Base-by-base conservation (phyloP, 371 early-diverging fungal species). In the Apophysomyces elegans region DNA sequence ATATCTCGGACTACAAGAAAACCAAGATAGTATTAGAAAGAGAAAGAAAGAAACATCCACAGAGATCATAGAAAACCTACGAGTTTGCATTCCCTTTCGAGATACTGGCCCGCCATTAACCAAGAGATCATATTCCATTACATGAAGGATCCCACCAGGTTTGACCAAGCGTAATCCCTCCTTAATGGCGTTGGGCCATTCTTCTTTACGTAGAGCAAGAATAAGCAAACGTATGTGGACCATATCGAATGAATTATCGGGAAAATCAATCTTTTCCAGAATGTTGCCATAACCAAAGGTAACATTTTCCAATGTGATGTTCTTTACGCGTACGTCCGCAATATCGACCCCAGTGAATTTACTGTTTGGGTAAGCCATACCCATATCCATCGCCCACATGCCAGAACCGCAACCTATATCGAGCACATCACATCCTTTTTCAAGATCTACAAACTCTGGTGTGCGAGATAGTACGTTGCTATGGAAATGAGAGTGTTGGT, bases 241-340 rank as follows among this genome's bases (percentile, higher is more conserved):
- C 56, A 80, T 72, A 59, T 86, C 85, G 66, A 85, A 84, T 35
- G 67, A 38, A 50, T 81, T 67, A 64, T 72, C 80, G 7, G 83
- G 75, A 39, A 84, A 66, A 5, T 80, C 82, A 14, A 68, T 64
- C n/a, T 58, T 59, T 21, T 72, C 44, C 16, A 73, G 36, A 45
- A 69, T 62, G 60, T 77, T 65, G 37, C 54, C 54, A 50, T 50
- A 21, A 50, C 54, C 54, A 50, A 50, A 50, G 7, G n/a, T 50
- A 7, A 77, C 73, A 59, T 84, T 84, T 47, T 62, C 65, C 2
- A 83, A 83, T 57, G 76, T 71, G 39, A 80, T 79, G 36, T 70
- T 71, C 9, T 75, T 43, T 1, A 84, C 82, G 56, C 79, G 80
- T 46, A 83, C 64, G 16, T 76, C 43, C 1, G 72, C 68, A 59